Conservation (phyloP, 2,329 filamentous ascomycete species). For the Cladosporium colombiae region DNA sequence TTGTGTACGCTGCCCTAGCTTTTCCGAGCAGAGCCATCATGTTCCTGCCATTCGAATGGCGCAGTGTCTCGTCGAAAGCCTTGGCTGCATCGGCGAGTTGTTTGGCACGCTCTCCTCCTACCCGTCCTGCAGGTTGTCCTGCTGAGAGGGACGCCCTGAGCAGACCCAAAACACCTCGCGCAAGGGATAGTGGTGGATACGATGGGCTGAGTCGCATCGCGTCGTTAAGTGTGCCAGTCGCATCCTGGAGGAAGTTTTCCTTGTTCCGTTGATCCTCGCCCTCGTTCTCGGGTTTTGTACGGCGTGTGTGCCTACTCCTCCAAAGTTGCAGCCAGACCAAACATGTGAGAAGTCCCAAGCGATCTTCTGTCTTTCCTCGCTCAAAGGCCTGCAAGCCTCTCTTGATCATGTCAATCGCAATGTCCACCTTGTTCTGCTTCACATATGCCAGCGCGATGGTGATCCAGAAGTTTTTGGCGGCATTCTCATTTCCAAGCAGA, state of each 20-base stretch:
- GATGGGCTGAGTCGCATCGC: constrained; percentile 91
- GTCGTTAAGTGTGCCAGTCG: constrained; percentile 91
- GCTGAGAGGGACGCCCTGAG: constrained; percentile 73
- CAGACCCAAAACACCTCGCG: constrained; percentile 84
- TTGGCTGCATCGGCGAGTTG: constrained; percentile 65
- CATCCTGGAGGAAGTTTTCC: constrained; percentile 85
- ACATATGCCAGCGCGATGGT: constrained; percentile 96
- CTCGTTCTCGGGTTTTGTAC: constrained; percentile 60
- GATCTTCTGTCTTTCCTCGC: constrained; percentile 71
- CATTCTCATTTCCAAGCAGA: constrained; percentile 89
- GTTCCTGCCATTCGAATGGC: constrained; percentile 81
- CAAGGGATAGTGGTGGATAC: constrained; percentile 87
- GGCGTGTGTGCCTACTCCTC: constrained; percentile 80
- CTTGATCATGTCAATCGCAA: constrained; percentile 69
- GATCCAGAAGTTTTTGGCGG: constrained; percentile 93
- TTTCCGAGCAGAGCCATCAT: constrained; percentile 91
- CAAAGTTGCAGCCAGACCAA: constrained; percentile 89
- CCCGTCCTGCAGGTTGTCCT: constrained; percentile 16
- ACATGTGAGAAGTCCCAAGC: constrained; percentile 79
- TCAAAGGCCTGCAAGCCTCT: constrained; percentile 71
- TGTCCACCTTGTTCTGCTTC: constrained; percentile 90
- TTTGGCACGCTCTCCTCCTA: constrained; percentile 9
- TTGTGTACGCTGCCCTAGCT: constrained; percentile 80
- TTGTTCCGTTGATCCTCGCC: constrained; percentile 80
- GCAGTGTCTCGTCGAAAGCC: constrained; percentile 90